These are phyloP conservation scores for Erodium texanum DNA, from an alignment of 441 rosid species.

Conservation along the genomic window DNA sequence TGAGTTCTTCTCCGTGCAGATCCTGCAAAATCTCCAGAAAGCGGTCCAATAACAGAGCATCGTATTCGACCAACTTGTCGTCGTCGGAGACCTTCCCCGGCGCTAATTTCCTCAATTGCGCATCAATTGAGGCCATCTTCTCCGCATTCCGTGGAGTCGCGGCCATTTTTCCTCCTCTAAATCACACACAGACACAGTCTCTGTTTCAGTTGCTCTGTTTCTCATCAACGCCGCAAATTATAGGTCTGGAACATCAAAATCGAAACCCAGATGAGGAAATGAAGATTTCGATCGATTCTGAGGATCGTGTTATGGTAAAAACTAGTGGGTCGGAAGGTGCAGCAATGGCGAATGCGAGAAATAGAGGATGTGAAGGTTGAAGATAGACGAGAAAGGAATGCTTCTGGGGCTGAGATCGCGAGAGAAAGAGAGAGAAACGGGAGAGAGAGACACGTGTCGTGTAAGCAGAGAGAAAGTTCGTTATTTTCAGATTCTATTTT, in stretches of 20 bases:
- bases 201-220: not conserved
- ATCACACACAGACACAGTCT: not conserved
- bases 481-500: not conserved
- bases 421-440: not conserved
- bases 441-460: not conserved
- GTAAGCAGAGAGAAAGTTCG: not conserved
- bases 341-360: not conserved
- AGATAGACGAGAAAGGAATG: not conserved
- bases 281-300: not conserved
- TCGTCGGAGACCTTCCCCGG: conserved; percentile 89
- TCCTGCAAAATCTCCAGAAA: conserved; percentile 92
- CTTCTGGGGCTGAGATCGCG: not conserved
- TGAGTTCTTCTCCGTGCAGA: conserved; percentile 87
- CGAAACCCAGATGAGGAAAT: conserved; percentile 15
- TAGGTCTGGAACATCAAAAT: not conserved
- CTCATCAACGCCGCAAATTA: conserved; percentile 1
- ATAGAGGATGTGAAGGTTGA: not conserved
- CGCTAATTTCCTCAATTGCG: conserved; percentile 71
- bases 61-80: conserved; percentile 90
- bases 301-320: not conserved
- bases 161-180: not conserved
- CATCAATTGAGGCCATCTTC: conserved; percentile 93
- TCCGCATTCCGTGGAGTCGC: conserved; percentile 59
- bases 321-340: too few relatives aligned
- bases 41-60: conserved; percentile 80